phyloP scores from a whole-genome alignment of 1,284 basidiomycete species.

The Apiotrichum siamense region DNA sequence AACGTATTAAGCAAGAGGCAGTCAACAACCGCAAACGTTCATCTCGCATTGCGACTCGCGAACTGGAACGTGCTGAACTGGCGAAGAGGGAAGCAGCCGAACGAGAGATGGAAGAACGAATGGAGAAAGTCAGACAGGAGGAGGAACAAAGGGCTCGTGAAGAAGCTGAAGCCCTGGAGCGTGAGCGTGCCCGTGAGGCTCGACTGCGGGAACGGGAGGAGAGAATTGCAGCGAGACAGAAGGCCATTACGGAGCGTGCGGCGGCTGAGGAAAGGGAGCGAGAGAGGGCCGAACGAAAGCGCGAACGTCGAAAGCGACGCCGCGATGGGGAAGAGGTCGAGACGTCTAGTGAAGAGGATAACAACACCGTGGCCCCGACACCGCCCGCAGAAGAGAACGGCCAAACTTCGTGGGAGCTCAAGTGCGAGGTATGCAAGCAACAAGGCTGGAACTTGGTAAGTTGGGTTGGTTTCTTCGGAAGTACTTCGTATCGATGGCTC shows the following conservation, averaged over 20 bases:
- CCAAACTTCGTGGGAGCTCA: slow-evolving; percentile 47
- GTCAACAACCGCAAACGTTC: slow-evolving; percentile 52
- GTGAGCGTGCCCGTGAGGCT: slow-evolving; percentile 48
- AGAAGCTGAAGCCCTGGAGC: slow-evolving; percentile 35
- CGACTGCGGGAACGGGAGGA: slow-evolving; percentile 48
- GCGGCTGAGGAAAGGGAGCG: slow-evolving; percentile 38
- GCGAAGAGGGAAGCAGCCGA: slow-evolving; percentile 44
- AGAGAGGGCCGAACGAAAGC: slow-evolving; percentile 39
- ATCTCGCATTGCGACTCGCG: slow-evolving; percentile 50
- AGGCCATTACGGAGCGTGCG: slow-evolving; percentile 30
- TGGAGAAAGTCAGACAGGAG: slow-evolving; percentile 45
- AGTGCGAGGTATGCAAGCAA: slow-evolving; percentile 51
- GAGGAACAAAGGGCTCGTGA: slow-evolving; percentile 33
- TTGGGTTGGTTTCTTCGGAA: neutral
- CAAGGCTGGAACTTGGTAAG: slow-evolving; percentile 49
- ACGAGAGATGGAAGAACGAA: slow-evolving; percentile 48
- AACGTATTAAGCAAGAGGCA: slow-evolving; percentile 47
- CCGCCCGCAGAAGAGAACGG: neutral
- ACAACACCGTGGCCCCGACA: neutral
- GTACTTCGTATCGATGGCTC: neutral
- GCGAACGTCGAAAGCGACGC: slow-evolving; percentile 37
- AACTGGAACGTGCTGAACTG: slow-evolving; percentile 50
- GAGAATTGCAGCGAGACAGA: slow-evolving; percentile 47
- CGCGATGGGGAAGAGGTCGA: slow-evolving; percentile 29
- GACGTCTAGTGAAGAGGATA: slow-evolving; percentile 14